A percentile compares a stretch with the other conserved stretches of the same genome.
phyloP scores from a whole-genome alignment of 495 filamentous ascomycete genomes.

The Aspergillus cristatus region DNA sequence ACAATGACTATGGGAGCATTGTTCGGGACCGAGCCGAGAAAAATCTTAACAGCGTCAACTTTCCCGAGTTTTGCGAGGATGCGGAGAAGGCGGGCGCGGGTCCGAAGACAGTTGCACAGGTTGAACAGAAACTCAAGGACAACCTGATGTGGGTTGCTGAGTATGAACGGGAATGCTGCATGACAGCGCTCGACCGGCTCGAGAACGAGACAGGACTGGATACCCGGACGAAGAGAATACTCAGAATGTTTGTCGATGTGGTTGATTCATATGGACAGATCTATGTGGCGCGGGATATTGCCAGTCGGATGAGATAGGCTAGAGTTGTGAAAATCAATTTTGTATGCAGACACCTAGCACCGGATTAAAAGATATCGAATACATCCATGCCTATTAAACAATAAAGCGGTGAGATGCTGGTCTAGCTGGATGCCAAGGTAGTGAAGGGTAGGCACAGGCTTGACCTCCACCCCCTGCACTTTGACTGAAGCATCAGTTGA shows the following conservation, averaged over 20 bases:
- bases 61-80: constrained; percentile 30
- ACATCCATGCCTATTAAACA: no score
- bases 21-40: constrained; percentile 20
- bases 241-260: constrained; percentile 25
- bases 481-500: no score
- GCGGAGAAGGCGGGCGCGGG: background rate
- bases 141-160: constrained; percentile 18
- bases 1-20: constrained; percentile 32
- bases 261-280: constrained; percentile 34
- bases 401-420: no score
- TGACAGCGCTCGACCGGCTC: constrained; percentile 7
- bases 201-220: constrained; percentile 1
- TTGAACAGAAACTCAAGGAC: constrained; percentile 5
- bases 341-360: no score
- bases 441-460: no score
- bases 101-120: background rate
- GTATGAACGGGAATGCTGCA: constrained; percentile 17
- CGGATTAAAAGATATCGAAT: no score
- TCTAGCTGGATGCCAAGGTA: no score
- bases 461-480: no score
- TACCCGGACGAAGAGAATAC: constrained; percentile 3
- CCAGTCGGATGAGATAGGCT: background rate
- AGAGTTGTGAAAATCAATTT: no score
- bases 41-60: constrained; percentile 33
- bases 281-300: constrained; percentile 24